Evolutionary conservation across 208 protist genomes (phyloP), one percentile per base, ranked within the genome.

Genomic region (Crithidia bombi): DNA sequence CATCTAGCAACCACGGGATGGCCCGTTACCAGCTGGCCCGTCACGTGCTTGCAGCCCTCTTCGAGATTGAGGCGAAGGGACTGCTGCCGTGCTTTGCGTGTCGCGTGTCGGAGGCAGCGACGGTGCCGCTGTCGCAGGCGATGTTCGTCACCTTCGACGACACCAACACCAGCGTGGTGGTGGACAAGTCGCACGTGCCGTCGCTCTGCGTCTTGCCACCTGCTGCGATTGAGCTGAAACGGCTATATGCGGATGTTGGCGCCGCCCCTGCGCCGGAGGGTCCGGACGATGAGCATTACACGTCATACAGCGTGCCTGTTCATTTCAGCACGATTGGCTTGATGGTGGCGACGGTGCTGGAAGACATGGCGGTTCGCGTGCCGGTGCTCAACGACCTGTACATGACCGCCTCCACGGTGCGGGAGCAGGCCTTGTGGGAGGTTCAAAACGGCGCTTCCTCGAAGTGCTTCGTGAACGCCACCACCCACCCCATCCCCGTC

Each of bases 11-110:
- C 28, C 41, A 50, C 3, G 58, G 70, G 12, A 50, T 54, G 28
- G 44, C 66, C 11, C 88, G 88, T 49, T 85, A 79, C 65, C 46
- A 58, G 9, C 75, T 85, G 17, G 77, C 80, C 6, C 65, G 79
- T 32, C 69, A 70, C 21, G 73, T 79, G n/a, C 58, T 93, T 39
- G 36, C 66, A 17, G 75, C 81, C 14, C 63, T 94, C 10, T 77
- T 61, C n/a, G 66, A 85, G 47, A 54, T 93, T 39, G 88, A 93
- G 71, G 65, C 69, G 14, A 58, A 63, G 11, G 78, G 82, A 10
- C 43, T 91, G 28, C 75, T 93, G 41, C 72, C 79, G 14, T 81
- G 81, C 63, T 90, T 90, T 63, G 85, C 88, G 35, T 90, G 85
- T 65, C 70, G 81, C 33, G 23, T 77, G 9, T 39, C 74, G 14